Evolutionary conservation across 192 early-diverging fungal species (phyloP).

Genomic region (Gigaspora rosea): DNA sequence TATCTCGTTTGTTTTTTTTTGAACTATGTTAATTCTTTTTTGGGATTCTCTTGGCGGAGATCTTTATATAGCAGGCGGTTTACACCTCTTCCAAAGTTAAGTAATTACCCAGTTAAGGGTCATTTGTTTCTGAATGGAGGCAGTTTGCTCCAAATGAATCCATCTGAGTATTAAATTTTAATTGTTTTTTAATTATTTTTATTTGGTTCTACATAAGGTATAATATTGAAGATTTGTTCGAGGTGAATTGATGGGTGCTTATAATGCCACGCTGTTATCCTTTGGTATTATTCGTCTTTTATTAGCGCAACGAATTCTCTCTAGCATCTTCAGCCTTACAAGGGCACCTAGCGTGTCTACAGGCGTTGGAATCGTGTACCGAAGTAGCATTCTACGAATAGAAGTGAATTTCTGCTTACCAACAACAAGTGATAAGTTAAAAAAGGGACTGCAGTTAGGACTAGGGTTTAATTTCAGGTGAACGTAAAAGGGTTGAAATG

Average conservation of each 20-base stretch:
- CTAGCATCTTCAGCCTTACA: constrained; percentile 48
- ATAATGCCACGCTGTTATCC: not conserved
- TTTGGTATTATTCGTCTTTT: not conserved
- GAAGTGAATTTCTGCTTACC: constrained; percentile 94
- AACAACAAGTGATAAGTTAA: constrained; percentile 61
- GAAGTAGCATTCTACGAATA: constrained; percentile 80
- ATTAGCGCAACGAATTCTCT: constrained; percentile 28
- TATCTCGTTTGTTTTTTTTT: not conserved
- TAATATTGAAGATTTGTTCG: not conserved
- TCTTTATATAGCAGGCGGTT: constrained; percentile 79
- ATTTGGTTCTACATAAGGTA: not conserved
- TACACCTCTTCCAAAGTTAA: constrained; percentile 77
- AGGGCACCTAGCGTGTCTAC: constrained; percentile 69
- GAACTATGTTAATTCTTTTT: not conserved
- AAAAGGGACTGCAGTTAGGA: constrained; percentile 83
- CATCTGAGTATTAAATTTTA: constrained; percentile 34
- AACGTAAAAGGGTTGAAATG: not conserved
- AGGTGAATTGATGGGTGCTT: not conserved
- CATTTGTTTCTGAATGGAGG: constrained; percentile 92
- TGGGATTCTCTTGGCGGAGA: constrained; percentile 89
- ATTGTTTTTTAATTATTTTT: too few species aligned
- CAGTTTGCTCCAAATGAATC: constrained; percentile 59
- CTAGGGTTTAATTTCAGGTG: constrained; percentile 84
- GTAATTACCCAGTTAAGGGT: constrained; percentile 64
- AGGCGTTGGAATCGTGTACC: constrained; percentile 84